phyloP scores from a whole-genome alignment of 352 stramenopile species.

The Globisporangium rhizosaccharum region DNA sequence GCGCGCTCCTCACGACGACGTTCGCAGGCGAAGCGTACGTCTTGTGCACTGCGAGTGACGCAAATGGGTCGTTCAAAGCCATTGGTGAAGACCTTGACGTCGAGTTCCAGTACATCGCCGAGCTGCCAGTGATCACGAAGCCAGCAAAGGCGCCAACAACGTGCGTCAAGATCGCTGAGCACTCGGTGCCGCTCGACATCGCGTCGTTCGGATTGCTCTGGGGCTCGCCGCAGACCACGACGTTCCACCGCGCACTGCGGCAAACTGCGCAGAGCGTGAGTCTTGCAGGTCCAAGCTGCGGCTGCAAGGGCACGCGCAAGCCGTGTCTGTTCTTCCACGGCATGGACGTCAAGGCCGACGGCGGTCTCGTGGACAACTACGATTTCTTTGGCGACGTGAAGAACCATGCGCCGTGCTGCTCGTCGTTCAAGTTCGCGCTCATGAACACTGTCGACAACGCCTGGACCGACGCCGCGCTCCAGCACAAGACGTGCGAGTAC shows the following conservation, averaged over 20 bases:
- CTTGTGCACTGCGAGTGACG: constrained; percentile 27
- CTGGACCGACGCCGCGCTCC: constrained; percentile 36
- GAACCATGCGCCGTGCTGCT: constrained; percentile 57
- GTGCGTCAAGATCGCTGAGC: constrained; percentile 16
- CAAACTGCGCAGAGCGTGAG: constrained; percentile 14
- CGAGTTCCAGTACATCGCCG: constrained; percentile 12
- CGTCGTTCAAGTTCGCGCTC: constrained; percentile 38
- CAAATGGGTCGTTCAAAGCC: constrained; percentile 23
- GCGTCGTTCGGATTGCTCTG: constrained; percentile 24
- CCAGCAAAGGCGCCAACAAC: constrained; percentile 18
- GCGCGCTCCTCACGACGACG: constrained; percentile 29
- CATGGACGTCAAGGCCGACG: constrained; percentile 26
- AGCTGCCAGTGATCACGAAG: constrained; percentile 14
- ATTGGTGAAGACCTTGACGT: constrained; percentile 39
- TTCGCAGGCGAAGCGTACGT: constrained; percentile 42
- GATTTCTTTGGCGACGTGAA: constrained; percentile 42
- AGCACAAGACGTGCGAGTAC: constrained; percentile 32
- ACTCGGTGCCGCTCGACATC: constrained; percentile 12
- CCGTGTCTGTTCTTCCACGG: constrained; percentile 59
- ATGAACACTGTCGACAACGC: constrained; percentile 40
- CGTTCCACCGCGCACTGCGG: constrained; percentile 14
- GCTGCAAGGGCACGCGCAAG: constrained; percentile 29
- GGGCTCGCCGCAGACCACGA: constrained; percentile 10
- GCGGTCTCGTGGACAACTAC: constrained; percentile 27
- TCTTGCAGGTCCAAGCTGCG: constrained; percentile 28